These are phyloP conservation scores for Cydonia oblonga DNA, from an alignment of 331 rosid species.

Conservation along the genomic window DNA sequence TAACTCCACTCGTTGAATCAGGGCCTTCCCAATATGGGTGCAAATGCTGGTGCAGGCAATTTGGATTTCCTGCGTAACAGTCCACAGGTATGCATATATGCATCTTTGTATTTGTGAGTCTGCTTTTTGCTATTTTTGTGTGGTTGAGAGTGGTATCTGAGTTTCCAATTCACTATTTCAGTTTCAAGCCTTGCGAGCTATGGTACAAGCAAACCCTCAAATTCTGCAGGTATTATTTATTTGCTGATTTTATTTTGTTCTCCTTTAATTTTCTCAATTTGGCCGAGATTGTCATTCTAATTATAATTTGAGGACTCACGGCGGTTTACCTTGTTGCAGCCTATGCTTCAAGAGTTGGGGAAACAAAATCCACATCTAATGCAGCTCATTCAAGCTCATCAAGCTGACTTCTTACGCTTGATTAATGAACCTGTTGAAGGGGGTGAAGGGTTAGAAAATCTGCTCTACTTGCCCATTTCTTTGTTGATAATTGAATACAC, in stretches of 20 bases:
- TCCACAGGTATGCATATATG: constrained; percentile 32
- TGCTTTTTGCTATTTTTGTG: too few species aligned
- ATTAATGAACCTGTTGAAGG: constrained; percentile 68
- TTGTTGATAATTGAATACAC: not conserved
- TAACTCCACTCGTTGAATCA: constrained; percentile 18
- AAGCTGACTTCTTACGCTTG: constrained; percentile 57
- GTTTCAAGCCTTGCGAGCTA: constrained; percentile 60
- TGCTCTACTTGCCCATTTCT: not conserved
- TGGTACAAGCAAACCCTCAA: constrained; percentile 64
- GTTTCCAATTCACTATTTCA: constrained; percentile 2
- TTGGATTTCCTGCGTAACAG: constrained; percentile 62
- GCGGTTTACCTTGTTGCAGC: constrained; percentile 28
- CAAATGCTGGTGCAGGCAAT: constrained; percentile 36
- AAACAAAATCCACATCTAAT: constrained; percentile 56
- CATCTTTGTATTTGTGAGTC: not conserved
- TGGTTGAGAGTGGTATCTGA: not conserved
- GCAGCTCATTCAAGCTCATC: constrained; percentile 65
- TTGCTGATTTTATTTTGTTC: too few species aligned
- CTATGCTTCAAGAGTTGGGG: constrained; percentile 76
- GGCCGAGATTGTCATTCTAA: not conserved
- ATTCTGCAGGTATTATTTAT: constrained; percentile 54
- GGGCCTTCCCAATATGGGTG: constrained; percentile 62
- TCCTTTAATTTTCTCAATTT: not conserved
- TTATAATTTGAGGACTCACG: not conserved
- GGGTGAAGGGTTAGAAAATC: constrained; percentile 47